Percentiles rank a stretch among this genome's conserved stretches.
phyloP scores from a whole-genome alignment of 2,329 filamentous ascomycete species.

The Neurospora crassa region DNA sequence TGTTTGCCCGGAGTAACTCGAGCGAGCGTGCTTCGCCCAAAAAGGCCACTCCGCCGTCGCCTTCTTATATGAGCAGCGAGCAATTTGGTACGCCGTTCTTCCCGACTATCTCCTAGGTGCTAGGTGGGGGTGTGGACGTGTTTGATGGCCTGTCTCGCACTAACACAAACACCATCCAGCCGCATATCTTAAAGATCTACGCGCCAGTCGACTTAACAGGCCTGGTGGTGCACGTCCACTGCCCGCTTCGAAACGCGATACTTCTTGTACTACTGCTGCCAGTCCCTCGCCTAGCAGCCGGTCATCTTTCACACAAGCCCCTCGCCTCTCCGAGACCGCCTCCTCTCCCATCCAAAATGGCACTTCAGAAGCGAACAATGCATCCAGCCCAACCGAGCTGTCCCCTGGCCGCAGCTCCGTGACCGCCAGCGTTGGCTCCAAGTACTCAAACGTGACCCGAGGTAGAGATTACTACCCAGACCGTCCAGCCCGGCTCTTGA shows the following conservation, averaged over 20 bases:
- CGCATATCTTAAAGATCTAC: slow-evolving; percentile 60
- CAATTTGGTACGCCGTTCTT: slow-evolving; percentile 47
- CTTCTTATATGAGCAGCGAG: slow-evolving; percentile 56
- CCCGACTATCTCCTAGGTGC: slow-evolving; percentile 4
- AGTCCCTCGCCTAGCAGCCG: slow-evolving; percentile 23
- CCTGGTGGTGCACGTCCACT: slow-evolving; percentile 63
- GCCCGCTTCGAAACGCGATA: slow-evolving; percentile 29
- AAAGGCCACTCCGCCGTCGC: slow-evolving; percentile 51
- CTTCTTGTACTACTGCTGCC: slow-evolving; percentile 15
- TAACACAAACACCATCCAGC: slow-evolving; percentile 33
- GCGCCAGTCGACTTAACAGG: slow-evolving; percentile 55
- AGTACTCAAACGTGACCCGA: slow-evolving; percentile 37
- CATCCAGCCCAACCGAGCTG: slow-evolving; percentile 12
- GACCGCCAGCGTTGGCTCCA: slow-evolving; percentile 37
- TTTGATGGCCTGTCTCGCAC: slow-evolving; percentile 7
- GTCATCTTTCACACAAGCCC: slow-evolving; percentile 18
- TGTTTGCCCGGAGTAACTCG: slow-evolving; percentile 25
- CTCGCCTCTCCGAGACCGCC: slow-evolving; percentile 24
- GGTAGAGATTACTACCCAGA: slow-evolving; percentile 45
- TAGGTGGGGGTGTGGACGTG: slow-evolving; percentile 6
- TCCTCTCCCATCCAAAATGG: slow-evolving; percentile 25
- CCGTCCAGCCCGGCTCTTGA: slow-evolving; percentile 34
- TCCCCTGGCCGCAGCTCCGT: slow-evolving; percentile 29
- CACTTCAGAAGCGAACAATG: slow-evolving; percentile 21
- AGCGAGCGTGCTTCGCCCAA: slow-evolving; percentile 29